phyloP scores from a whole-genome alignment of 1,284 basidiomycete species.

The Apiotrichum montevideense region DNA sequence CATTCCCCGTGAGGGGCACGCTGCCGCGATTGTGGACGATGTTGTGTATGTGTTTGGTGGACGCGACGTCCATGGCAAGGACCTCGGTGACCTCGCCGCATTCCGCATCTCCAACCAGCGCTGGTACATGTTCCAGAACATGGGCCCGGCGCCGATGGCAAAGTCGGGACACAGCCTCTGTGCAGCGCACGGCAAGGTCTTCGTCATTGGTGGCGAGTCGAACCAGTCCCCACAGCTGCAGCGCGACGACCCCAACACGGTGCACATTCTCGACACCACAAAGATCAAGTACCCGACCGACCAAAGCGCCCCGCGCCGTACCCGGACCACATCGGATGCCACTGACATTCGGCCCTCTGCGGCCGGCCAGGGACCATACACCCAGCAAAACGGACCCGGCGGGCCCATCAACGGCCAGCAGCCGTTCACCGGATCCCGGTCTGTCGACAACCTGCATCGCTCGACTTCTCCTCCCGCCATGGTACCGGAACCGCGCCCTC shows the following conservation, averaged over 20 bases:
- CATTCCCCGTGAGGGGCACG: constrained; percentile 91
- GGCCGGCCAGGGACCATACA: not conserved
- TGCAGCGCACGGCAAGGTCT: constrained; percentile 76
- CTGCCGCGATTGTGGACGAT: constrained; percentile 93
- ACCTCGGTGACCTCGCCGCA: constrained; percentile 87
- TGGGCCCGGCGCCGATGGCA: constrained; percentile 88
- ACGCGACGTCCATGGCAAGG: constrained; percentile 92
- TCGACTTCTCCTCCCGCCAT: constrained; percentile 26
- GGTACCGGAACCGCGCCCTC: constrained; percentile 13
- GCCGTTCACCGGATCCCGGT: constrained; percentile 17
- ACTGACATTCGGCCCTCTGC: constrained; percentile 7
- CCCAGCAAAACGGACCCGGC: not conserved
- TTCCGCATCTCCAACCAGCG: constrained; percentile 78
- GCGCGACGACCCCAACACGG: constrained; percentile 71
- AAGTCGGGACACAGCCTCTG: constrained; percentile 95
- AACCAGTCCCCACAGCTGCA: constrained; percentile 48
- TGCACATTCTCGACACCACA: constrained; percentile 88
- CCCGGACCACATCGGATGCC: constrained; percentile 17
- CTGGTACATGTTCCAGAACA: constrained; percentile 99
- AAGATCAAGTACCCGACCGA: constrained; percentile 86
- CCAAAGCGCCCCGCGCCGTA: constrained; percentile 17
- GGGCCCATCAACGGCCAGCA: not conserved
- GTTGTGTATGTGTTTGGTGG: constrained; percentile 98
- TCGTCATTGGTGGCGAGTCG: constrained; percentile 91
- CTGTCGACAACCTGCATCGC: constrained; percentile 29